A percentile compares a stretch with the other conserved stretches of the same genome.
Evolutionary conservation across 139 green algal genomes (phyloP).

Genomic region (Picochlorum sp.): DNA sequence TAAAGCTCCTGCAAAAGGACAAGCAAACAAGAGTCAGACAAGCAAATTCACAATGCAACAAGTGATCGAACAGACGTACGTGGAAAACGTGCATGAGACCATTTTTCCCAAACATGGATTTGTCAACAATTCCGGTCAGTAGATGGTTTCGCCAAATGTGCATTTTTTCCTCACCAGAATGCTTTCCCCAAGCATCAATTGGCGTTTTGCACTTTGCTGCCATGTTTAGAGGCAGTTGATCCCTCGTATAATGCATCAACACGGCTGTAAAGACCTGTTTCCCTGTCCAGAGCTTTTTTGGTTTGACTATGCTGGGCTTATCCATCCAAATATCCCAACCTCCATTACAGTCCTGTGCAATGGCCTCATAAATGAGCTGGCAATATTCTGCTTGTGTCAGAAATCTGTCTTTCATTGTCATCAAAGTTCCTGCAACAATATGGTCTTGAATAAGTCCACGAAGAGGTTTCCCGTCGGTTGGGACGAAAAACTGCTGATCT

Average conservation of each 20-base stretch:
- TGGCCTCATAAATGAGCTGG: constrained; percentile 63
- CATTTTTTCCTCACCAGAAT: constrained; percentile 48
- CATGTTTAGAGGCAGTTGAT: constrained; percentile 72
- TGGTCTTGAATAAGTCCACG: constrained; percentile 97
- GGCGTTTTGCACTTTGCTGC: constrained; percentile 58
- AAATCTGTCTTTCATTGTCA: constrained; percentile 83
- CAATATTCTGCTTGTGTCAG: constrained; percentile 61
- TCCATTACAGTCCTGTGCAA: constrained; percentile 20
- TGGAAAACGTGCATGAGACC: constrained; percentile 85
- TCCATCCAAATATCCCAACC: constrained; percentile 47
- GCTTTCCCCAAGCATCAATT: constrained; percentile 69
- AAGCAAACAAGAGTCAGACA: background rate
- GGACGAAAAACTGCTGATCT: constrained; percentile 91
- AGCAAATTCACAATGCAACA: background rate
- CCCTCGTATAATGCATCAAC: constrained; percentile 61
- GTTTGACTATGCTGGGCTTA: constrained; percentile 71
- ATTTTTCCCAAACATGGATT: constrained; percentile 86
- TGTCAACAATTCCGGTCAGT: constrained; percentile 85
- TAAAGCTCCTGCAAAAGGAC: constrained; percentile 77
- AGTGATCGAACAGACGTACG: constrained; percentile 11
- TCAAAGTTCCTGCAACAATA: constrained; percentile 66
- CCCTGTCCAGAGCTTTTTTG: constrained; percentile 76
- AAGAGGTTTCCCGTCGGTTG: constrained; percentile 90
- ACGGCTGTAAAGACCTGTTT: constrained; percentile 81
- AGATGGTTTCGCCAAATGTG: constrained; percentile 64